These are phyloP conservation scores for Mycena sanguinolenta DNA, from an alignment of 768 basidiomycete species.

Conservation along the genomic window DNA sequence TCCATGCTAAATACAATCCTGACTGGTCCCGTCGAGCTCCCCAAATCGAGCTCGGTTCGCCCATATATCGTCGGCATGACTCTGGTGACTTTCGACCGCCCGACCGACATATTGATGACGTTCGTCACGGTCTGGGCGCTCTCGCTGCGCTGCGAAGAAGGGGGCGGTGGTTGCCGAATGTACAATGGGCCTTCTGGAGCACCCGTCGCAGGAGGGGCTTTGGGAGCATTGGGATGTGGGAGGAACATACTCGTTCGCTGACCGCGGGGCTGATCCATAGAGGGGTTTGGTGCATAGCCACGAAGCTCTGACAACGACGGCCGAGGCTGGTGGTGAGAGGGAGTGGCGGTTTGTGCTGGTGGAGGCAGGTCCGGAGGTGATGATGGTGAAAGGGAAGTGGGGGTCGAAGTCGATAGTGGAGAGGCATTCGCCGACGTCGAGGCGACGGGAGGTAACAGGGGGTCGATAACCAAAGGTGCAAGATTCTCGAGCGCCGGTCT, in stretches of 20 bases:
- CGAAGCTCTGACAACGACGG: slow-evolving; percentile 41
- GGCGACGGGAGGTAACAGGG: slow-evolving; percentile 7
- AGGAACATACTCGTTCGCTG: slow-evolving; percentile 60
- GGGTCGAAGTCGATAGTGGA: slow-evolving; percentile 19
- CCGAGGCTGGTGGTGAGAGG: slow-evolving; percentile 40
- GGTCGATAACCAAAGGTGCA: slow-evolving; percentile 29
- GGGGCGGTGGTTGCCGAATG: slow-evolving; percentile 31
- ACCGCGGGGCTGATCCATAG: slow-evolving; percentile 28
- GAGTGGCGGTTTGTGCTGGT: slow-evolving; percentile 29
- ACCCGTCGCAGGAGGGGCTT: slow-evolving; percentile 43
- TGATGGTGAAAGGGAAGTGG: slow-evolving; percentile 37
- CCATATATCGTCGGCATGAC: slow-evolving; percentile 59
- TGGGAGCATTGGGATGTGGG: slow-evolving; percentile 70
- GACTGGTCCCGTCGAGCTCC: slow-evolving; percentile 57
- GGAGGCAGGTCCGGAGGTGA: slow-evolving; percentile 38
- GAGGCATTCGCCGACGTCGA: slow-evolving; percentile 11
- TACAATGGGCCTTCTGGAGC: slow-evolving; percentile 31
- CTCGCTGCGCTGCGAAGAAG: slow-evolving; percentile 31
- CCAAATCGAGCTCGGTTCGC: slow-evolving; percentile 56
- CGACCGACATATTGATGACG: slow-evolving; percentile 34
- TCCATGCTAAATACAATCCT: slow-evolving; percentile 62
- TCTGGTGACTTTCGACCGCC: slow-evolving; percentile 33
- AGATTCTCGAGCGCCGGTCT: slow-evolving; percentile 24
- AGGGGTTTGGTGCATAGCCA: slow-evolving; percentile 27
- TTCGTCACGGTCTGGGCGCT: slow-evolving; percentile 31